A percentile compares a stretch with the other conserved stretches of the same genome.
Conservation (phyloP, 306 rosid species). For the Lupinus albus region DNA sequence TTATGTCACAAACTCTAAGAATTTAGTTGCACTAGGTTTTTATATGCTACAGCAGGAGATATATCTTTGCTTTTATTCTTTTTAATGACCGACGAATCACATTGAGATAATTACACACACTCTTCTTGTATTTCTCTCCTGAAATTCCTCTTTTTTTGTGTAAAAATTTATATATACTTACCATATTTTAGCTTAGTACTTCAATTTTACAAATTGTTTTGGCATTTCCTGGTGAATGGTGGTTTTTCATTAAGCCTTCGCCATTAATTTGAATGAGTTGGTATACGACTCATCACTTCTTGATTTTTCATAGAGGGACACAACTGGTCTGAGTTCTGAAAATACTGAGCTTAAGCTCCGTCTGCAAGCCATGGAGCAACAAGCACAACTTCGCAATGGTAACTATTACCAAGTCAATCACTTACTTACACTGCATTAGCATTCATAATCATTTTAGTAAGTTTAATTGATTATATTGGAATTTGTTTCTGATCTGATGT, state of each 20-base stretch:
- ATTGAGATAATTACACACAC: background rate
- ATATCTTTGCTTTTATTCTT: slow-evolving; percentile 6
- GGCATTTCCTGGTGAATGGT: background rate
- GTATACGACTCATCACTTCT: slow-evolving; percentile 27
- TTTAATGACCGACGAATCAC: background rate
- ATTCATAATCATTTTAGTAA: slow-evolving; percentile 14
- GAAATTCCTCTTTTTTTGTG: background rate
- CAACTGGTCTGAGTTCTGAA: slow-evolving; percentile 80
- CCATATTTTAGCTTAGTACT: slow-evolving; percentile 14
- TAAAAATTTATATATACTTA: background rate
- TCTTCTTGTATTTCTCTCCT: slow-evolving; percentile 8
- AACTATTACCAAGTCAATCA: slow-evolving; percentile 33
- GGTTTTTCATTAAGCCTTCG: slow-evolving; percentile 20
- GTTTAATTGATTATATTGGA: slow-evolving; percentile 7
- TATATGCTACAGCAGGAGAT: background rate
- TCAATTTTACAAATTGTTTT: background rate
- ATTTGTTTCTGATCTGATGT: slow-evolving; percentile 40
- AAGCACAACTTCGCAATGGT: slow-evolving; percentile 97
- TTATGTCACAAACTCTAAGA: background rate
- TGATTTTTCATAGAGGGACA: slow-evolving; percentile 70
- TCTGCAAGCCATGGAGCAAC: slow-evolving; percentile 97
- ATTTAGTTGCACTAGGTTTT: slow-evolving; percentile 23
- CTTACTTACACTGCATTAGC: slow-evolving; percentile 22
- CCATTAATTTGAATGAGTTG: slow-evolving; percentile 4
- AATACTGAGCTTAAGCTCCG: slow-evolving; percentile 96